Evolutionary conservation across 1,139 yeast species (phyloP).

Genomic region (Diutina ranongensis): DNA sequence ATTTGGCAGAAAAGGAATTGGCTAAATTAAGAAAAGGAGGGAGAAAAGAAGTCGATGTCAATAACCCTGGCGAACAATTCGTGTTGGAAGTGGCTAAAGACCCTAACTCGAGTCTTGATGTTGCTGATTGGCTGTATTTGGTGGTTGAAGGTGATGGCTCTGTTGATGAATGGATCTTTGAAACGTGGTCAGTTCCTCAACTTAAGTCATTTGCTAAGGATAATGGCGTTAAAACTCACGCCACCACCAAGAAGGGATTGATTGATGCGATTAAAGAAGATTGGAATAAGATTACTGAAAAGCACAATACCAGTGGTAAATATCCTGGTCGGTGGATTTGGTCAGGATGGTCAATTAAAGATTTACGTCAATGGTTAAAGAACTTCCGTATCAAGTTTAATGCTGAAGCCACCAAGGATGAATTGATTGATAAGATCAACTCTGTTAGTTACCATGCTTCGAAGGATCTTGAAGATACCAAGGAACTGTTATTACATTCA

Average conservation of each 20-base stretch:
- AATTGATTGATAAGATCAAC: conserved; percentile 30
- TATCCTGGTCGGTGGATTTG: conserved; percentile 44
- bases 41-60: conserved; percentile 10
- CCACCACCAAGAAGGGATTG: conserved; percentile 23
- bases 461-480: conserved; percentile 21
- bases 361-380: conserved; percentile 35
- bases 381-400: conserved; percentile 32
- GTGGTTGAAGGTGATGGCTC: conserved; percentile 6
- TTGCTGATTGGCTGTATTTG: conserved; percentile 10
- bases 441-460: conserved; percentile 31
- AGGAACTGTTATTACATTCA: conserved; percentile 25
- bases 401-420: conserved; percentile 25
- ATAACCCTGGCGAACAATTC: conserved; percentile 12
- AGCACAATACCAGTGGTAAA: conserved; percentile 26
- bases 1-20: conserved; percentile 23
- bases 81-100: conserved; percentile 13
- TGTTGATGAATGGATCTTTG: conserved; percentile 31
- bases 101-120: conserved; percentile 10
- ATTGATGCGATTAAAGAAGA: conserved; percentile 23
- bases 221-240: conserved; percentile 18
- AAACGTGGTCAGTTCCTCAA: conserved; percentile 32
- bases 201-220: conserved; percentile 25
- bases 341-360: conserved; percentile 31
- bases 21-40: conserved; percentile 13
- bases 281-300: conserved; percentile 24